Evolutionary conservation across 306 rosid species (phyloP).

Genomic region (Lathyrus oleraceus): DNA sequence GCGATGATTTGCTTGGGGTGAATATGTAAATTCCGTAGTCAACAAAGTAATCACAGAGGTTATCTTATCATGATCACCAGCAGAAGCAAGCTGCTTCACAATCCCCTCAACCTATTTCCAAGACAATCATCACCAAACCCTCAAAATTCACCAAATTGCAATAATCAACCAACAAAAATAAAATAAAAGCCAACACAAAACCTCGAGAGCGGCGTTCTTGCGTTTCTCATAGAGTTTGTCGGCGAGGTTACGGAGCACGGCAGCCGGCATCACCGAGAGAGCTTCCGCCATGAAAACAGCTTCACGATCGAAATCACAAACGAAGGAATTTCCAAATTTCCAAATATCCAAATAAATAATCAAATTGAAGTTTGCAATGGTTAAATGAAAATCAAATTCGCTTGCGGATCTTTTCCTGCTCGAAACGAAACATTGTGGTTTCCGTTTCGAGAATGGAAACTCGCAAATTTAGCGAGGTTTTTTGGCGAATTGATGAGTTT

Average conservation of each 20-base stretch:
- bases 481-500: neutral
- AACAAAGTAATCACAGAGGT: constrained; percentile 79
- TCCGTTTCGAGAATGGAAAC: neutral
- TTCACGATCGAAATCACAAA: neutral
- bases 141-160: constrained; percentile 28
- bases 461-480: neutral
- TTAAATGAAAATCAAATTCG: constrained; percentile 19
- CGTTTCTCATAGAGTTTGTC: constrained; percentile 97
- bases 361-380: no score
- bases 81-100: constrained; percentile 75
- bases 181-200: neutral
- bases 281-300: constrained; percentile 68
- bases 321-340: no score
- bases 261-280: constrained; percentile 60
- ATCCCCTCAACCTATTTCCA: constrained; percentile 78
- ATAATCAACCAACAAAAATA: neutral
- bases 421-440: constrained; percentile 22
- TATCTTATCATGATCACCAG: constrained; percentile 77
- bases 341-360: no score
- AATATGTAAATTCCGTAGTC: constrained; percentile 59
- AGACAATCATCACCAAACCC: neutral
- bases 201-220: constrained; percentile 98
- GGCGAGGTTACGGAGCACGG: constrained; percentile 79
- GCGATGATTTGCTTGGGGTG: constrained; percentile 88
- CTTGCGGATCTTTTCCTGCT: constrained; percentile 38